A percentile compares a stretch with the other conserved stretches of the same genome.
These are phyloP conservation scores for Calonectria pseudoreteaudii DNA, from an alignment of 2,329 filamentous ascomycete species.

Conservation along the genomic window DNA sequence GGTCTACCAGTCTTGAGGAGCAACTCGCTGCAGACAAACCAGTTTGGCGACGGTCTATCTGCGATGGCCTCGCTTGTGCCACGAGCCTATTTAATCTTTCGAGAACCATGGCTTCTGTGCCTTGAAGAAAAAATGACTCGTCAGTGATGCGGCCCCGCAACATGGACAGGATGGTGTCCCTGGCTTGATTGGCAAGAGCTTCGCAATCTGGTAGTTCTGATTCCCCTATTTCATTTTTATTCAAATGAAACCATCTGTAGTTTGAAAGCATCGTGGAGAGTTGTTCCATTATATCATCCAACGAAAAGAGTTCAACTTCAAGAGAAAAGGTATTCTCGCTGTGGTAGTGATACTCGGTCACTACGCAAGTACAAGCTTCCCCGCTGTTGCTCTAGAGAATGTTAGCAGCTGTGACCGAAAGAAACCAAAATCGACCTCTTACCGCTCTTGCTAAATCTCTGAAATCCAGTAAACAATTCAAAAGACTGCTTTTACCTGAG, in stretches of 20 bases:
- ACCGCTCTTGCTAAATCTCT: conserved; percentile 55
- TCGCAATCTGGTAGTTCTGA: conserved; percentile 41
- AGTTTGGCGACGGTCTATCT: not conserved
- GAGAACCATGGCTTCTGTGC: conserved; percentile 26
- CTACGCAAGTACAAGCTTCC: conserved; percentile 60
- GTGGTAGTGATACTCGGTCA: conserved; percentile 59
- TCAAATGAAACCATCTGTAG: conserved; percentile 51
- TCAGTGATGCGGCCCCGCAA: conserved; percentile 43
- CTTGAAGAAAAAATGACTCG: conserved; percentile 34
- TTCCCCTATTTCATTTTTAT: conserved; percentile 33
- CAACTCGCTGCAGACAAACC: conserved; percentile 43
- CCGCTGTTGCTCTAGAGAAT: conserved; percentile 55
- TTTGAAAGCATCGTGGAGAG: conserved; percentile 48
- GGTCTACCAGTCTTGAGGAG: conserved; percentile 46
- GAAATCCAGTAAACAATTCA: conserved; percentile 61
- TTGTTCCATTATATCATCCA: conserved; percentile 48
- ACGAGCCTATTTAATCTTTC: conserved; percentile 41
- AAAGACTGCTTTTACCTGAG: conserved; percentile 60
- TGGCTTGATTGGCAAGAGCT: conserved; percentile 48
- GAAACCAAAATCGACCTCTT: conserved; percentile 31
- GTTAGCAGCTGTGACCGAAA: not conserved
- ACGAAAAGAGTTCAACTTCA: conserved; percentile 48
- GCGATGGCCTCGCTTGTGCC: conserved; percentile 14
- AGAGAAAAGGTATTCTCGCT: conserved; percentile 47
- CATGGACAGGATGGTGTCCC: conserved; percentile 52